These are phyloP conservation scores for Cadophora luteo-olivacea DNA, from an alignment of 2,329 filamentous ascomycete species.

Conservation along the genomic window DNA sequence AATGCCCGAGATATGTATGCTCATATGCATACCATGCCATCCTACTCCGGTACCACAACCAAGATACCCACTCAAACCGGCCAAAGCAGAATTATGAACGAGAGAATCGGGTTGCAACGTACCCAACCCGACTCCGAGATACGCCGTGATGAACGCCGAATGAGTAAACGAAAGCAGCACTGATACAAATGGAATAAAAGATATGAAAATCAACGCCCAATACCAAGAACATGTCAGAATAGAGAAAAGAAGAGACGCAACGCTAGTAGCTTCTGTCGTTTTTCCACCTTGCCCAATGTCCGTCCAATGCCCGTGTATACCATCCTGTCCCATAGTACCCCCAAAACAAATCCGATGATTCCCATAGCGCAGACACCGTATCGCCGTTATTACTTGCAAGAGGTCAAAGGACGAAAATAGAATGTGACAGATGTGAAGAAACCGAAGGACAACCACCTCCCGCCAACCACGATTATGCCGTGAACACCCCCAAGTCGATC, in stretches of 20 bases:
- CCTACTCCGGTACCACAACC: neutral
- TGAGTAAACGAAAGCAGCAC: neutral
- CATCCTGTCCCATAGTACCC: neutral
- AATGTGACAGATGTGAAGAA: neutral
- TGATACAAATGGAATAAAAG: neutral
- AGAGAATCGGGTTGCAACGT: neutral
- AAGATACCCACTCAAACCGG: neutral
- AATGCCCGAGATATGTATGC: constrained; percentile 18
- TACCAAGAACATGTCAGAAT: neutral
- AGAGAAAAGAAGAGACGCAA: neutral
- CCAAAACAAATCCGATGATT: neutral
- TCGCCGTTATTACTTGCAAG: neutral
- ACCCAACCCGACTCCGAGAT: neutral
- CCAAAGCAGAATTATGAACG: neutral
- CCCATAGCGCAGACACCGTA: constrained; percentile 5
- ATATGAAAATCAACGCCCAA: neutral
- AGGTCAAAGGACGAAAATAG: neutral
- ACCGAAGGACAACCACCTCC: neutral
- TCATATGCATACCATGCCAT: constrained; percentile 7
- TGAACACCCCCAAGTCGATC: constrained; percentile 8
- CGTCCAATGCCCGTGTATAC: neutral
- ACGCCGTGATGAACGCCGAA: neutral
- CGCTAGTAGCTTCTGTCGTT: neutral
- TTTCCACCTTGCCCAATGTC: constrained; percentile 1
- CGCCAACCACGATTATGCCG: neutral